These are phyloP conservation scores for Harrya chromipes DNA, from an alignment of 768 basidiomycete species.

Conservation along the genomic window DNA sequence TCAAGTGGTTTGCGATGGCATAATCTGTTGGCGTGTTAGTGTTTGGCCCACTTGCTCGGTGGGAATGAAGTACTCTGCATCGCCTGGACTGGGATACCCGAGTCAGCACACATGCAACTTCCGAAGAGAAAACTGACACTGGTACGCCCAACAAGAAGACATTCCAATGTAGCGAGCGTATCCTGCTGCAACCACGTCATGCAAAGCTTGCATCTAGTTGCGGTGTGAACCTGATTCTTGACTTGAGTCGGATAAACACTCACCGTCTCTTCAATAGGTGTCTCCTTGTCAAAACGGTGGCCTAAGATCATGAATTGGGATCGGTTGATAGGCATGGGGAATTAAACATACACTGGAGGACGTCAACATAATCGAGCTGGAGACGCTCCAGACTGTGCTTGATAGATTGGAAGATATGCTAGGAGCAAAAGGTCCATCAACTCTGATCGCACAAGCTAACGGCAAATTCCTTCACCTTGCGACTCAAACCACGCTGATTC, in stretches of 20 bases:
- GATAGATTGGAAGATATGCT: conserved; percentile 57
- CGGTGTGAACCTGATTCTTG: neutral
- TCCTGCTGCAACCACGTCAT: conserved; percentile 49
- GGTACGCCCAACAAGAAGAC: conserved; percentile 41
- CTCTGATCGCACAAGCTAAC: conserved; percentile 19
- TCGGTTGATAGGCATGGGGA: neutral
- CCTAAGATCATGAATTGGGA: conserved; percentile 22
- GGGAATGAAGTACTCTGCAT: conserved; percentile 33
- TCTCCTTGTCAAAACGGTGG: conserved; percentile 50
- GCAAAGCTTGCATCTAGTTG: conserved; percentile 44
- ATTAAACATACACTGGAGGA: conserved; percentile 44
- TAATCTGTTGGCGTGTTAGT: conserved; percentile 28
- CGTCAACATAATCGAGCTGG: conserved; percentile 53
- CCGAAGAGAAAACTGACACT: conserved; percentile 25
- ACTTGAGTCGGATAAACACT: neutral
- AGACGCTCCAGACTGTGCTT: conserved; percentile 41
- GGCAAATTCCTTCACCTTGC: conserved; percentile 39
- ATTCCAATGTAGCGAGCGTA: conserved; percentile 47
- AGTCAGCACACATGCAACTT: neutral
- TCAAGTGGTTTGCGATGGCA: conserved; percentile 41
- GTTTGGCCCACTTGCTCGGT: neutral
- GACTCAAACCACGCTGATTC: conserved; percentile 45
- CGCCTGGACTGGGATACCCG: conserved; percentile 31
- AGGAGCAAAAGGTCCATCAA: neutral
- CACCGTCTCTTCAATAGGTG: conserved; percentile 46